These are phyloP conservation scores for Penicillium lagena DNA, from an alignment of 495 filamentous ascomycete species.

Conservation along the genomic window DNA sequence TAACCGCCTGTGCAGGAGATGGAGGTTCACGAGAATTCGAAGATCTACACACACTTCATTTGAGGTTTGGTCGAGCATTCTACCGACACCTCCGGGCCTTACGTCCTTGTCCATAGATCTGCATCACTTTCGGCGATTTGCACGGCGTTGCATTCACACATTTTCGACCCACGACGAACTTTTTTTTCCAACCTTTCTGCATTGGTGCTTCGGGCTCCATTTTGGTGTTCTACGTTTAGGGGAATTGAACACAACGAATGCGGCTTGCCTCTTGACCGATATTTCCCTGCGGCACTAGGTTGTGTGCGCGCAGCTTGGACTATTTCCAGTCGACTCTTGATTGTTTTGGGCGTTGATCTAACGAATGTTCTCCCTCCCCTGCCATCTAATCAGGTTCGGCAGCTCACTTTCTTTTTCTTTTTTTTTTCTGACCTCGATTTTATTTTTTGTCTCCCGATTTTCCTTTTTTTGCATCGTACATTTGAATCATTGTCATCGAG, in stretches of 20 bases:
- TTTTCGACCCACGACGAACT: not conserved
- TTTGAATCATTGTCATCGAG: slow-evolving; percentile 25
- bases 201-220: slow-evolving; percentile 1
- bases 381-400: slow-evolving; percentile 6
- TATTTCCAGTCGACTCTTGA: not conserved
- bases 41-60: slow-evolving; percentile 99
- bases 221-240: not conserved
- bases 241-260: not conserved
- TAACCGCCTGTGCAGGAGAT: slow-evolving; percentile 71
- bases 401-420: slow-evolving; percentile 10
- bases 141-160: no score
- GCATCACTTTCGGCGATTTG: slow-evolving; percentile 22
- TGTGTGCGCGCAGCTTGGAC: not conserved
- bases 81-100: slow-evolving; percentile 14
- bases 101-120: slow-evolving; percentile 25
- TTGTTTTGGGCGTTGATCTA: slow-evolving; percentile 16
- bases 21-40: slow-evolving; percentile 98
- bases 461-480: slow-evolving; percentile 20
- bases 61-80: slow-evolving; percentile 37
- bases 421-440: slow-evolving; percentile 16
- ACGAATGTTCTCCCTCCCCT: slow-evolving; percentile 15
- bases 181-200: not conserved
- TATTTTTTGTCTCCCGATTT: slow-evolving; percentile 1
- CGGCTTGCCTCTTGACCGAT: slow-evolving; percentile 8
- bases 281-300: not conserved